Conservation (phyloP, 441 rosid species). For the Breynia disticha region DNA sequence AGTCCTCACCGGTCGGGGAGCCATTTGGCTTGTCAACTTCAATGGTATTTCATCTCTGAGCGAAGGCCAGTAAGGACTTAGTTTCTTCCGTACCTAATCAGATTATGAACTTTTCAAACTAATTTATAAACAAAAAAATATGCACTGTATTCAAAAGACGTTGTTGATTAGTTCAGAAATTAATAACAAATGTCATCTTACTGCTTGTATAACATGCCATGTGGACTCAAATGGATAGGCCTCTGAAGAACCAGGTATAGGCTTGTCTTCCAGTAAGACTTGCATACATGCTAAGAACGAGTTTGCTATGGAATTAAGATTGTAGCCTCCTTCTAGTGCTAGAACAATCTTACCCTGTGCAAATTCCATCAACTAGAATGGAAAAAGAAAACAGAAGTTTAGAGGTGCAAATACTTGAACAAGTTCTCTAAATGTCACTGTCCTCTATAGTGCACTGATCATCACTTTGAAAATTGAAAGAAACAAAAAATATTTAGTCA, state of each 20-base stretch:
- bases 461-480: too few relatives aligned
- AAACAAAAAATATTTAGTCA: too few relatives aligned
- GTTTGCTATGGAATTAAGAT: constrained; percentile 70
- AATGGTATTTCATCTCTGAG: constrained; percentile 66
- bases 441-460: too few relatives aligned
- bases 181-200: constrained; percentile 22
- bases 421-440: too few relatives aligned
- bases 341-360: constrained; percentile 73
- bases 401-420: too few relatives aligned
- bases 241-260: constrained; percentile 42
- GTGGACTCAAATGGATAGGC: constrained; percentile 79
- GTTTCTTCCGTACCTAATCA: constrained; percentile 54
- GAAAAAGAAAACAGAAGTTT: neutral
- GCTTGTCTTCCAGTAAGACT: constrained; percentile 59
- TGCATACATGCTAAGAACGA: constrained; percentile 80
- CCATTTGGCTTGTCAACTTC: constrained; percentile 42
- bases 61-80: constrained; percentile 62
- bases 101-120: neutral
- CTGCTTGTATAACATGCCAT: constrained; percentile 75
- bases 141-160: too few relatives aligned
- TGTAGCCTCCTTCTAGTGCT: constrained; percentile 97
- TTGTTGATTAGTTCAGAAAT: too few relatives aligned
- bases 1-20: constrained; percentile 36
- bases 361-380: constrained; percentile 68
- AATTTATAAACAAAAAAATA: neutral